Conservation (phyloP, 768 basidiomycete genomes). For the Candolleomyces efflorescens region DNA sequence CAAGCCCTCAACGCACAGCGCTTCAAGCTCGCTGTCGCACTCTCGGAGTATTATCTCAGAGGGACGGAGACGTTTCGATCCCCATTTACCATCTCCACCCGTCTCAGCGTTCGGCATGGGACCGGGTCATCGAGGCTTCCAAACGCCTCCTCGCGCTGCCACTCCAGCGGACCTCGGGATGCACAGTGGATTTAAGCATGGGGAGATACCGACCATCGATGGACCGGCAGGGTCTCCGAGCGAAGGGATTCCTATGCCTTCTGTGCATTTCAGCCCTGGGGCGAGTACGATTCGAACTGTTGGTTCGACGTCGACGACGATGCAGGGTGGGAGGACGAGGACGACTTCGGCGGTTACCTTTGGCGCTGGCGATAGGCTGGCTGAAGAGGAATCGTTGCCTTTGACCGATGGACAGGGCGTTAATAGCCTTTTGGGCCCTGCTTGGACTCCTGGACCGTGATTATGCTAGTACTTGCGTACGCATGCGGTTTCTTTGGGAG, state of each 20-base stretch:
- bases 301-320: not conserved
- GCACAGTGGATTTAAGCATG: slow-evolving; percentile 3
- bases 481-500: not conserved
- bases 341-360: slow-evolving; percentile 3
- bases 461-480: not conserved
- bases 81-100: slow-evolving; percentile 37
- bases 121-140: slow-evolving; percentile 4
- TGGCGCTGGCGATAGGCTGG: not conserved
- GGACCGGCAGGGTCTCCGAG: not conserved
- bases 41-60: slow-evolving; percentile 53
- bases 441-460: not conserved
- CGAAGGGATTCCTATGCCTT: not conserved
- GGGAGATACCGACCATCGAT: slow-evolving; percentile 7
- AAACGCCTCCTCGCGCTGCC: slow-evolving; percentile 17
- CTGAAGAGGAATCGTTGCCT: not conserved
- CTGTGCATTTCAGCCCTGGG: slow-evolving; percentile 7
- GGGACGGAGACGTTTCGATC: slow-evolving; percentile 32
- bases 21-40: slow-evolving; percentile 22
- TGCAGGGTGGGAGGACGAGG: slow-evolving; percentile 5
- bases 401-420: not conserved
- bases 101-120: slow-evolving; percentile 44
- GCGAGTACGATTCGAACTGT: slow-evolving; percentile 7
- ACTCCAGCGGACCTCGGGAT: not conserved
- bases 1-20: slow-evolving; percentile 39
- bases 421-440: not conserved